Evolutionary conservation across 768 basidiomycete genomes (phyloP), one percentile per base, ranked within the genome.

Genomic region (Lepiota subincarnata): DNA sequence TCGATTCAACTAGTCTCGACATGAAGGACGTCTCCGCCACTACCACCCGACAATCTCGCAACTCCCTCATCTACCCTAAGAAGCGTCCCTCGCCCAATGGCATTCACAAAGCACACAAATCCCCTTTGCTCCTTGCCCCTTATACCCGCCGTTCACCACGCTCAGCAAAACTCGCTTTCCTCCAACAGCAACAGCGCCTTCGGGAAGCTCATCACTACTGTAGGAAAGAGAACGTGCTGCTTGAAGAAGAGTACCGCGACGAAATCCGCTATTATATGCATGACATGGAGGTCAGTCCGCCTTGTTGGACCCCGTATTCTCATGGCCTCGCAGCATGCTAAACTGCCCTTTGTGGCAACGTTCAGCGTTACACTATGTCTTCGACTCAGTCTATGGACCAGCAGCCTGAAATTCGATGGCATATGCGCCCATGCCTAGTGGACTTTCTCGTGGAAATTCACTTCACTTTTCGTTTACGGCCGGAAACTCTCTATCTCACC

Each of bases 371-470:
- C 62, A 98, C 96, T 35, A 88, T 91, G 82, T 89, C 89, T 24
- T 93, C 88, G n/a, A 84, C 87, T 35, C 82, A 93, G 59, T 92
- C 93, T 47, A 99, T 99, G 92, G 97, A 99, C 68, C 92, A 95
- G 73, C 97, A 99, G 67, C 96, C 97, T 31, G 97, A 99, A 71
- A 93, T 99, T 65, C 81, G 88, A 63, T 98, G 97, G 97, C 92
- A 95, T 71, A 99, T 99, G 97, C 92, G 97, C 35, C 92, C 92
- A 31, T 96, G 91, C 75, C 85, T 99, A 41, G 92, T 98, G 67
- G 97, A 99, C 70, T 99, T 99, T 72, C 84, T 99, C 66, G 91
- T 99, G 66, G 97, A 99, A 71, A 90, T 98, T 57, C 97, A 99
- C 71, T 93, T 96, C 67, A 93, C 92, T 57, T 96, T 97, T 75